These are phyloP conservation scores for Cairneyella variabilis DNA, from an alignment of 495 filamentous ascomycete species.

Conservation along the genomic window DNA sequence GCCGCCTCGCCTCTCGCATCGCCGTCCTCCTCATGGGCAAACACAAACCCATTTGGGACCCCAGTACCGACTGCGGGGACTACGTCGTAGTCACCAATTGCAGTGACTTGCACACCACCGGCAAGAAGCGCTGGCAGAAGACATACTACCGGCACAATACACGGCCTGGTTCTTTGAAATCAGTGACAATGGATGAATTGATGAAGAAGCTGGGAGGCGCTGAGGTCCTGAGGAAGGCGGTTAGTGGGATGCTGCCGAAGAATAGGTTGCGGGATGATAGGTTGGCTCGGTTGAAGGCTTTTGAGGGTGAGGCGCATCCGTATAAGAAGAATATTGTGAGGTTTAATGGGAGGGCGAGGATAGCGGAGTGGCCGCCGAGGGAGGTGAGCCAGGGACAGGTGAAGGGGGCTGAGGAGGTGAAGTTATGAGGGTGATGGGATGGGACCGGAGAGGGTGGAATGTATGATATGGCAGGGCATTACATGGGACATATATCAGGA, in stretches of 20 bases:
- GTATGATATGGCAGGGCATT: too few relatives aligned
- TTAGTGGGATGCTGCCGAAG: constrained; percentile 97
- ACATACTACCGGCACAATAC: constrained; percentile 93
- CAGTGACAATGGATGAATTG: constrained; percentile 91
- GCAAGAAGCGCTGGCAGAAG: constrained; percentile 90
- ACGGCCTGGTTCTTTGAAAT: constrained; percentile 77
- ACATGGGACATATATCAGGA: too few relatives aligned
- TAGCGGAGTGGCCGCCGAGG: constrained; percentile 14
- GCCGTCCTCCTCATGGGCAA: constrained; percentile 95
- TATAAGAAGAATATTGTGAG: constrained; percentile 84
- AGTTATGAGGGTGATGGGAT: too few relatives aligned
- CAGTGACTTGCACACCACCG: constrained; percentile 79
- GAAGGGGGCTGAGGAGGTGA: too few relatives aligned
- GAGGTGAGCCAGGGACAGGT: too few relatives aligned
- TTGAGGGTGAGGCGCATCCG: constrained; percentile 86
- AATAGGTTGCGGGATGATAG: constrained; percentile 84
- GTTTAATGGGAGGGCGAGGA: constrained; percentile 46
- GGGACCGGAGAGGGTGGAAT: too few relatives aligned
- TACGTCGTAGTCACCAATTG: constrained; percentile 94
- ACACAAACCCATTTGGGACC: constrained; percentile 98
- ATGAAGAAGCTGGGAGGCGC: constrained; percentile 92
- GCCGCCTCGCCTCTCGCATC: constrained; percentile 87
- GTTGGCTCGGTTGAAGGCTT: constrained; percentile 87
- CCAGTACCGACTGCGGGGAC: constrained; percentile 95
- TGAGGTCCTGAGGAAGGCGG: constrained; percentile 87